Base-by-base conservation (phyloP, 2,329 filamentous ascomycete species). In the Aureobasidium sp. region DNA sequence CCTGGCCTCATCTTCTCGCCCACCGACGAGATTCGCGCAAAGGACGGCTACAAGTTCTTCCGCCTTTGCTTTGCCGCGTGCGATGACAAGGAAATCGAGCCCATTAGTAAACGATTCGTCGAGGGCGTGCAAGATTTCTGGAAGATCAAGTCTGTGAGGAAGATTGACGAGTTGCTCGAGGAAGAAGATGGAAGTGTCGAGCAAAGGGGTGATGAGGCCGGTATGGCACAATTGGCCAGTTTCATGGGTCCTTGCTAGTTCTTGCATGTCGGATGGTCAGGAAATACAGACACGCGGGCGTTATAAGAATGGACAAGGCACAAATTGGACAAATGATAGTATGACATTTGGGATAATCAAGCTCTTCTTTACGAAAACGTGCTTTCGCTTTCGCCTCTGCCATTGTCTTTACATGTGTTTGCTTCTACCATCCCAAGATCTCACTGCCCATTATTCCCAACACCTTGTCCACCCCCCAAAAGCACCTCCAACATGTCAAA, bases 11-110 rank as follows among this genome's bases (percentile, higher is more conserved):
- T 93, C 74, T 96, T 96, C 73, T 83, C 83, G 53, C 83, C 90
- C 0, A 87, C 82, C 0, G 75, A 82, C 0, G 77, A 85, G 66
- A 82, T 92, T 41, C 70, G 73, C 17, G 75, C 78, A 5, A 75
- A 79, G 62, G 78, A 83, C 45, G 87, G 85, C 2, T 92, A 87
- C 85, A 82, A 82, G 67, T 93, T 87, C 72, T 86, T 86, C 72
- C 79, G 92, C 15, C 71, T 97, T 39, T 96, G 90, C 75, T 97
- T 96, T 75, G 91, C 90, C 1, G 90, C 91, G 1, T 87, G 91
- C 74, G 79, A 83, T n/a, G 87, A 87, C 61, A 85, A 87, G 42
- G 83, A 88, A 44, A 78, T 96, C 5, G 82, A 81, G 27, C 74
- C 75, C 5, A 84, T 86, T 65, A 85, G 84, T 7, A 76, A 82